Evolutionary conservation across 83 land plant genomes (phyloP), one percentile per base, ranked within the genome.

Genomic region (Diphasiastrum complanatum): DNA sequence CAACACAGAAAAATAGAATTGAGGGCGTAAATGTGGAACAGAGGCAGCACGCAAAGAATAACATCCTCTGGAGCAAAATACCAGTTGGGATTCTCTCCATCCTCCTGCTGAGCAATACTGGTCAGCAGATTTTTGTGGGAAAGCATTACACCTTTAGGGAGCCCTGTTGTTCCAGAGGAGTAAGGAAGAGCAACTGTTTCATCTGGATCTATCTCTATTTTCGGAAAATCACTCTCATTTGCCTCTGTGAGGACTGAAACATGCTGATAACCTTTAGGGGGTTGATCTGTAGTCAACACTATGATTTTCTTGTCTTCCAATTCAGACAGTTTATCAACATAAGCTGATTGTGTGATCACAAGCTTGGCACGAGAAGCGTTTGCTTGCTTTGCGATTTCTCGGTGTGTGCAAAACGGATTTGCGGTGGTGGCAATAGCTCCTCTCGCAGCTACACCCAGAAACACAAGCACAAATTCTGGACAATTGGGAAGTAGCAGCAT

Each of bases 11-110:
- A 69, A 33, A 91, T 79, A 4, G 58, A 54, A 60, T 76, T 88
- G 45, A 91, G 81, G 3, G 87, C 79, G 67, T 88, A 91, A 35
- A 91, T 88, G 77, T 91, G 97, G 68, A 82, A 85, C 62, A 87
- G 60, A 1, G 88, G 88, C 5, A 83, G 67, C 34, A 87, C 82
- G 64, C 91, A 85, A 8, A 89, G 72, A 35, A 85, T 43, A 34
- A 80, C 80, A 57, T 89, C 96, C 12, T 82, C 83, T 0, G 28
- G 11, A 18, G 29, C 36, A 34, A 89, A 24, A 48, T 83, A 71
- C 20, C 85, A 59, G 37, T 82, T 80, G 1, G 96, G 85, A 27
- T 83, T 78, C 18, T 78, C 87, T 0, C 96, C 96, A 31, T 89
- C 96, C 35, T 83, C 92, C 52, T 88, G 86, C 64, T 89, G 91